These are phyloP conservation scores for Fusarium sp. DNA, from an alignment of 2,329 filamentous ascomycete genomes.

Conservation along the genomic window DNA sequence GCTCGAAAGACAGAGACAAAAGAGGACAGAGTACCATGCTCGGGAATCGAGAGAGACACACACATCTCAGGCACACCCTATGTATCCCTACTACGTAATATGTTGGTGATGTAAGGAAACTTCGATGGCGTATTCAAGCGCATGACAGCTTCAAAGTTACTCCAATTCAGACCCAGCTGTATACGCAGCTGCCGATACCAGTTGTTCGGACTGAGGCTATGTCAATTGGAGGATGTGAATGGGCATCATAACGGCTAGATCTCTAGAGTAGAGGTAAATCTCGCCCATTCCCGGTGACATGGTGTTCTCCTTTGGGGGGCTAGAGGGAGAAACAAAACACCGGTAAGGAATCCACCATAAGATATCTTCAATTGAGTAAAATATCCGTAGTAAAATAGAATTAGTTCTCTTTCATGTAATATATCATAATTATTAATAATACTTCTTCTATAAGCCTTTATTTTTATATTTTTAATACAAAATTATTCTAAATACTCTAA, in stretches of 20 bases:
- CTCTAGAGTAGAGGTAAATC: constrained; percentile 6
- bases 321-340: no score
- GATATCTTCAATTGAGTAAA: no score
- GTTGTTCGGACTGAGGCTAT: constrained; percentile 14
- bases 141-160: constrained; percentile 26
- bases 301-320: not conserved
- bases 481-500: no score
- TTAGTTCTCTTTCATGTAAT: no score
- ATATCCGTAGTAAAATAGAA: no score
- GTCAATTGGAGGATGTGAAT: constrained; percentile 9
- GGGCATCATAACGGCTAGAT: constrained; percentile 12
- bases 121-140: constrained; percentile 12
- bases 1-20: not conserved
- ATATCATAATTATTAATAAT: no score
- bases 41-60: constrained; percentile 11
- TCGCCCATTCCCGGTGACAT: not conserved
- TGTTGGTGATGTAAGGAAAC: no score
- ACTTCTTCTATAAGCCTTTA: no score
- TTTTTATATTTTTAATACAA: no score
- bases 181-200: constrained; percentile 7
- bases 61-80: constrained; percentile 3
- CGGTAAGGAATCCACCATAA: no score
- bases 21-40: constrained; percentile 8
- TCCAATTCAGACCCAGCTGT: constrained; percentile 13
- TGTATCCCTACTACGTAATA: no score